Evolutionary conservation across 306 rosid genomes (phyloP).

Genomic region (Argentina anserina): DNA sequence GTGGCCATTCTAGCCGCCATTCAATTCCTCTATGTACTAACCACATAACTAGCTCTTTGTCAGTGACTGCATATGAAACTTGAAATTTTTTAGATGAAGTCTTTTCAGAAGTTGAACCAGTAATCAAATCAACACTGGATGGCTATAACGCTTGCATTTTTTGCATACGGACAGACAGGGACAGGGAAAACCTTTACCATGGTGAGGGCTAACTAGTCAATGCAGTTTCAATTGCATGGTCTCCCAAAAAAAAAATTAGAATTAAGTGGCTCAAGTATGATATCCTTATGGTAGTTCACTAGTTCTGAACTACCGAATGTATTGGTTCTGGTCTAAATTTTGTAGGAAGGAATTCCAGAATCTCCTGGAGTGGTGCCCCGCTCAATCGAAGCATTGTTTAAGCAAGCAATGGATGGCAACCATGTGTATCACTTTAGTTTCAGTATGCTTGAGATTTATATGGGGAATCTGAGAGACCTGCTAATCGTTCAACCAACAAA

Average conservation of each 20-base stretch:
- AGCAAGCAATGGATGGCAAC: slow-evolving; percentile 33
- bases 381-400: slow-evolving; percentile 35
- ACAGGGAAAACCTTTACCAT: slow-evolving; percentile 44
- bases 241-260: background rate
- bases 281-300: background rate
- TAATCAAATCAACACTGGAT: slow-evolving; percentile 37
- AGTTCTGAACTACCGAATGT: background rate
- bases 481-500: slow-evolving; percentile 31
- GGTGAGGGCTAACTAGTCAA: slow-evolving; percentile 23
- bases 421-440: slow-evolving; percentile 27
- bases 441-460: slow-evolving; percentile 49
- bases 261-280: background rate
- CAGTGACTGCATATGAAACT: slow-evolving; percentile 1
- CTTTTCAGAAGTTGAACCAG: slow-evolving; percentile 36
- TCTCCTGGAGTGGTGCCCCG: slow-evolving; percentile 38
- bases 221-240: background rate
- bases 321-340: slow-evolving; percentile 9
- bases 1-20: background rate
- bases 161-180: slow-evolving; percentile 45
- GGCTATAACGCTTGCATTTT: slow-evolving; percentile 41
- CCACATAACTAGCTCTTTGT: background rate
- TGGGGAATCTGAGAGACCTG: slow-evolving; percentile 41
- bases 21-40: background rate
- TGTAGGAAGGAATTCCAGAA: slow-evolving; percentile 35
- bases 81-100: slow-evolving; percentile 32